Evolutionary conservation across 805 yeast genomes (phyloP).

Genomic region (Zygosaccharomyces kombuchaensis): DNA sequence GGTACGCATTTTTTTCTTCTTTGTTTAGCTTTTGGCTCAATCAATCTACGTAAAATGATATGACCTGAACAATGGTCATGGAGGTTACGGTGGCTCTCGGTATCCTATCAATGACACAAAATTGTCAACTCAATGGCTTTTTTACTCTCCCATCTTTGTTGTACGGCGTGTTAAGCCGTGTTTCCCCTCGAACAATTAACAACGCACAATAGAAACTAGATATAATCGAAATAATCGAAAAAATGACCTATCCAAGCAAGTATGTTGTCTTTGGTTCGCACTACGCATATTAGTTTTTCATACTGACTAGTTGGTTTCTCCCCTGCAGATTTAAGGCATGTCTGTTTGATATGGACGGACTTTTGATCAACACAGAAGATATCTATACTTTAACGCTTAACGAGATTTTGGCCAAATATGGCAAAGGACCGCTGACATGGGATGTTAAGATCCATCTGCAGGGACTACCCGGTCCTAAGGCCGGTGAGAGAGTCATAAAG

Average conservation of each 20-base stretch:
- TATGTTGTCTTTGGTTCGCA: background rate
- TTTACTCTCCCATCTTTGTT: background rate
- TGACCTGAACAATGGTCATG: too few species aligned
- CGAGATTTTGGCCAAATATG: slow-evolving; percentile 59
- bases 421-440: slow-evolving; percentile 84
- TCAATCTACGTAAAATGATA: too few species aligned
- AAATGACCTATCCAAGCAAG: slow-evolving; percentile 6
- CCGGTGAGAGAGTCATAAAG: slow-evolving; percentile 60
- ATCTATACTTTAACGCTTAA: slow-evolving; percentile 77
- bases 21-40: too few species aligned
- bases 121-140: too few species aligned
- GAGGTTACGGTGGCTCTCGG: too few species aligned
- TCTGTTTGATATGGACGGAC: slow-evolving; percentile 85
- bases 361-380: slow-evolving; percentile 87
- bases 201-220: background rate
- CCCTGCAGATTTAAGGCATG: slow-evolving; percentile 31
- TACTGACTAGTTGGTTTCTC: background rate
- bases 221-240: background rate
- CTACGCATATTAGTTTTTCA: background rate
- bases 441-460: slow-evolving; percentile 81
- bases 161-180: background rate
- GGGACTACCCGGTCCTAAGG: slow-evolving; percentile 84
- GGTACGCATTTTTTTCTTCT: too few species aligned
- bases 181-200: background rate
- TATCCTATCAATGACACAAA: too few species aligned